Conservation (phyloP, 1,139 yeast genomes). For the Pichia sp. region DNA sequence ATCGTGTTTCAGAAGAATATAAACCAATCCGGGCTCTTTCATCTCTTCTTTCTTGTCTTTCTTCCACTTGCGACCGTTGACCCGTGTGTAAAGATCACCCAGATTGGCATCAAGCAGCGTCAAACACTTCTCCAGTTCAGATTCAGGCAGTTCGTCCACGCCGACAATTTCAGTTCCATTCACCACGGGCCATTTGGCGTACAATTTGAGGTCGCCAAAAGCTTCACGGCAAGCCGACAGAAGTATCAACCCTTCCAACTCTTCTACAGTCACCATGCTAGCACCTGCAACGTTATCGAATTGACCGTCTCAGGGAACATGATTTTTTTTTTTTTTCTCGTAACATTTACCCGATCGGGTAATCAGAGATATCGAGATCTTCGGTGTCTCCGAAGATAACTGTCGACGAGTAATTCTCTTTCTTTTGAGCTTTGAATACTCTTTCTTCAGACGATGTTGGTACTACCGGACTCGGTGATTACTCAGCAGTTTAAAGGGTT, state of each 20-base stretch:
- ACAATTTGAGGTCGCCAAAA: too few species aligned
- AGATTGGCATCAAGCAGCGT: constrained; percentile 11
- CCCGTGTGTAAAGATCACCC: constrained; percentile 8
- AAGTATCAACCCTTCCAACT: too few species aligned
- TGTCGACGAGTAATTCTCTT: background rate
- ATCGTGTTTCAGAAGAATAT: constrained; percentile 5
- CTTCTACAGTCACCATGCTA: too few species aligned
- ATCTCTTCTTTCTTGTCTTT: constrained; percentile 32
- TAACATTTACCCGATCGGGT: background rate
- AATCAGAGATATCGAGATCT: background rate
- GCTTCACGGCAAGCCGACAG: too few species aligned
- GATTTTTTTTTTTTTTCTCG: too few species aligned
- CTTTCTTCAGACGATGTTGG: constrained; percentile 6
- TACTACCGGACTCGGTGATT: constrained; percentile 7
- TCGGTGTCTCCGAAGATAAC: background rate
- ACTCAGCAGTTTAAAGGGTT: constrained; percentile 6
- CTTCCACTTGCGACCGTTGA: constrained; percentile 28
- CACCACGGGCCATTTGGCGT: too few species aligned
- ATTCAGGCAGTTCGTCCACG: background rate
- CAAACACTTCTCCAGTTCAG: constrained; percentile 4
- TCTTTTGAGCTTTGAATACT: background rate
- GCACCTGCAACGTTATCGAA: too few species aligned
- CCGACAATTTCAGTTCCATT: too few species aligned
- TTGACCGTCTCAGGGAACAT: too few species aligned
- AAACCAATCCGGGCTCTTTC: constrained; percentile 31